Evolutionary conservation across 768 basidiomycete genomes (phyloP).

Genomic region (Russula virescens): DNA sequence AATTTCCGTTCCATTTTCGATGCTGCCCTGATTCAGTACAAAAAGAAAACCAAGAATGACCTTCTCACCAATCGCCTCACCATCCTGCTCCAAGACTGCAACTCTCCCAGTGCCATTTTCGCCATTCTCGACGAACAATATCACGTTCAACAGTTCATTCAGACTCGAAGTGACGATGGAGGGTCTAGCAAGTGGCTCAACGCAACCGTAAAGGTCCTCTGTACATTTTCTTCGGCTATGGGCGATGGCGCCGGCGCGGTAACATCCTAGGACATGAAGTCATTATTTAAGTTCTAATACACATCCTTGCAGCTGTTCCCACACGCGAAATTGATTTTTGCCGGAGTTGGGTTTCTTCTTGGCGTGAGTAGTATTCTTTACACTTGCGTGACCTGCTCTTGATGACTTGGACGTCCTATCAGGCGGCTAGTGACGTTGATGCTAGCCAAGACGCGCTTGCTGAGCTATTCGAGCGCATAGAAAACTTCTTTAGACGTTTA

Average conservation of each 20-base stretch:
- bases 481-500: neutral
- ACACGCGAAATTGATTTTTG: neutral
- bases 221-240: neutral
- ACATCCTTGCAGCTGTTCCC: neutral
- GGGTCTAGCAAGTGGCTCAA: neutral
- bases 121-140: neutral
- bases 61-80: neutral
- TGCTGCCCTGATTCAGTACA: neutral
- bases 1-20: neutral
- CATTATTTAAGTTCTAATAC: neutral
- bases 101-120: neutral
- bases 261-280: neutral
- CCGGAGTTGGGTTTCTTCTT: constrained; percentile 1
- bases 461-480: neutral
- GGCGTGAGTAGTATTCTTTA: neutral
- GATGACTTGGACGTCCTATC: neutral
- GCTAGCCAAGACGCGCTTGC: neutral
- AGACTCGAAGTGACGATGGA: neutral
- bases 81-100: neutral
- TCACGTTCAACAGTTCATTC: neutral
- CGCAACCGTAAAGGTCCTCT: neutral
- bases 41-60: neutral
- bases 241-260: neutral
- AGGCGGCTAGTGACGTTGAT: neutral
- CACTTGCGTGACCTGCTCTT: neutral